A percentile compares a stretch with the other conserved stretches of the same genome.
Evolutionary conservation across 108 stramenopile species (phyloP).

Genomic region (Cyclostephanos tholiformis): DNA sequence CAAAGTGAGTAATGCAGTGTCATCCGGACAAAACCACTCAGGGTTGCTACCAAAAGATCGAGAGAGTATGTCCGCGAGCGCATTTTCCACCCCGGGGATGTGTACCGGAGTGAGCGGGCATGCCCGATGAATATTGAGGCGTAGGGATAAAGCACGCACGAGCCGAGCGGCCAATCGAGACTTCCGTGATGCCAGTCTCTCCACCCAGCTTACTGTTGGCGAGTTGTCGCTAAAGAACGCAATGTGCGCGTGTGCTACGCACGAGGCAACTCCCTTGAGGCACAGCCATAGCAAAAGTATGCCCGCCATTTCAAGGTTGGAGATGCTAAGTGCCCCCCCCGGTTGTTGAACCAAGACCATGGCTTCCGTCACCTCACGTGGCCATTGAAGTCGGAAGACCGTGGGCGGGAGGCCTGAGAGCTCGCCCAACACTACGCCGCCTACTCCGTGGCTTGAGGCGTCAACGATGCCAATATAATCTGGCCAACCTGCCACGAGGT

Average conservation of each 20-base stretch:
- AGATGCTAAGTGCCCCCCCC: background rate
- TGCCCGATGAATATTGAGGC: background rate
- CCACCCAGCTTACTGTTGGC: conserved; percentile 16
- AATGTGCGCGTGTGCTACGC: background rate
- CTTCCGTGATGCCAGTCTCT: background rate
- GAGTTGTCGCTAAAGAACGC: conserved; percentile 19
- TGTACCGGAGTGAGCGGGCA: conserved; percentile 13
- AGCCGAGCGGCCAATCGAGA: background rate
- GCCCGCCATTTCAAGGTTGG: conserved; percentile 43
- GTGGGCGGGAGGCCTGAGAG: background rate
- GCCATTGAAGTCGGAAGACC: conserved; percentile 16
- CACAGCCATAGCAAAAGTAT: conserved; percentile 17
- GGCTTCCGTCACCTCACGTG: conserved; percentile 6
- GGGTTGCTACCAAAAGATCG: conserved; percentile 19
- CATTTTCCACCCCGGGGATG: conserved; percentile 5
- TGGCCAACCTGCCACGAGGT: conserved; percentile 10
- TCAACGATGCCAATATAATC: conserved; percentile 18
- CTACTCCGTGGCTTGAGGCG: background rate
- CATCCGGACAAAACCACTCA: conserved; percentile 6
- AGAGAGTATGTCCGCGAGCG: conserved; percentile 10
- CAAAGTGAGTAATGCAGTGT: conserved; percentile 5
- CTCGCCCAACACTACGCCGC: conserved; percentile 24
- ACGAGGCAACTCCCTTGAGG: background rate
- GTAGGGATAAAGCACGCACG: background rate
- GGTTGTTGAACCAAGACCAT: conserved; percentile 13